These are phyloP conservation scores for Gillenia trifoliata DNA, from an alignment of 306 rosid genomes.

Conservation along the genomic window DNA sequence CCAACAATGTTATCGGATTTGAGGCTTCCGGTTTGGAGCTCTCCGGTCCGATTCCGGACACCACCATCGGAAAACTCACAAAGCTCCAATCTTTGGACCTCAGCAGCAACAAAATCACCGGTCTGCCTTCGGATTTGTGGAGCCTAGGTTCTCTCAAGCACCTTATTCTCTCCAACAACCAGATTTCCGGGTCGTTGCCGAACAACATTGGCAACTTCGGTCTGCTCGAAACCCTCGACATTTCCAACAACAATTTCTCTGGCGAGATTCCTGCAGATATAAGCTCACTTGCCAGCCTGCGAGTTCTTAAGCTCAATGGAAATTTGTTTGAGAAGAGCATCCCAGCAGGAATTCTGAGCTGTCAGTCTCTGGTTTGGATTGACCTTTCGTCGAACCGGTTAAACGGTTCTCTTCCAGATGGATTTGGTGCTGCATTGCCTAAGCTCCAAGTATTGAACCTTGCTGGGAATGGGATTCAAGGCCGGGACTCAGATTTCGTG, in stretches of 20 bases:
- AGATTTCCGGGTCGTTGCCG: slow-evolving; percentile 71
- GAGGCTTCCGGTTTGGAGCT: slow-evolving; percentile 55
- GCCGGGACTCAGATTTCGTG: slow-evolving; percentile 50
- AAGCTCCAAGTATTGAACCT: slow-evolving; percentile 74
- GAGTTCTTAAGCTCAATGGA: slow-evolving; percentile 54
- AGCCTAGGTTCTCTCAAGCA: slow-evolving; percentile 63
- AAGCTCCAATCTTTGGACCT: slow-evolving; percentile 75
- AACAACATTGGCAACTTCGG: slow-evolving; percentile 87
- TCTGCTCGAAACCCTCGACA: slow-evolving; percentile 59
- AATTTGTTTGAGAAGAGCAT: slow-evolving; percentile 52
- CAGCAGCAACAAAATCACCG: slow-evolving; percentile 72
- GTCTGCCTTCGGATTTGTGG: slow-evolving; percentile 89
- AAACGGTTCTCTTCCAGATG: slow-evolving; percentile 71
- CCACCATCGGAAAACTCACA: slow-evolving; percentile 74
- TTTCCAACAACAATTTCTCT: slow-evolving; percentile 65
- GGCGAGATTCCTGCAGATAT: slow-evolving; percentile 70
- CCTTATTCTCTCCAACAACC: slow-evolving; percentile 68
- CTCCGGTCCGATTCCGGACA: slow-evolving; percentile 74
- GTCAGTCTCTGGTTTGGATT: slow-evolving; percentile 55
- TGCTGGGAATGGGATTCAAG: slow-evolving; percentile 63
- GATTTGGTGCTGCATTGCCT: slow-evolving; percentile 77
- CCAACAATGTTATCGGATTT: slow-evolving; percentile 37
- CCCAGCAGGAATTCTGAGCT: slow-evolving; percentile 62
- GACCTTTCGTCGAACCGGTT: slow-evolving; percentile 78
- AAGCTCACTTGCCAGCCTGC: slow-evolving; percentile 52